phyloP scores from a whole-genome alignment of 2,329 filamentous ascomycete species.

The Fusarium longipes region DNA sequence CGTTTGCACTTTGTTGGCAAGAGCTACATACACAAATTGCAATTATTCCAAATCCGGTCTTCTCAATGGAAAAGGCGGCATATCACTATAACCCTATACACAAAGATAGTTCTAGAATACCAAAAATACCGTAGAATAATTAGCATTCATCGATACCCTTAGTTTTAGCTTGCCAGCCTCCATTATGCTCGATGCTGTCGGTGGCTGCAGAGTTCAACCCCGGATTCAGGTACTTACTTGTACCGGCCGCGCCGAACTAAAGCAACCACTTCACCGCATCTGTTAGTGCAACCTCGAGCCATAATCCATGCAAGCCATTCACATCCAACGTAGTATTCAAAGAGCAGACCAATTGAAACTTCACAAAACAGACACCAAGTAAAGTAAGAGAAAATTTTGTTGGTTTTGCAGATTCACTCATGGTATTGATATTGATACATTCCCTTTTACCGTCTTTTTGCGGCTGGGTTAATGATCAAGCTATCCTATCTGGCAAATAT shows the following conservation, averaged over 20 bases:
- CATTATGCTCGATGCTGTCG: conserved; percentile 5
- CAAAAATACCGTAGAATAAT: too few species aligned
- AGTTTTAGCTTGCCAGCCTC: conserved; percentile 7
- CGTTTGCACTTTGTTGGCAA: background rate
- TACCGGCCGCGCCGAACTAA: conserved; percentile 23
- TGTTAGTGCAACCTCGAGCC: background rate
- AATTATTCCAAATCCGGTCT: conserved; percentile 5
- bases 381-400: background rate
- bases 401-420: conserved; percentile 37
- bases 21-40: background rate
- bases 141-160: background rate
- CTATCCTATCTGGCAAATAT: conserved; percentile 34
- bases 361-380: background rate
- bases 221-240: conserved; percentile 27
- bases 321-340: background rate
- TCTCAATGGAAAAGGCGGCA: background rate
- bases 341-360: background rate
- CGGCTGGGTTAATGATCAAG: conserved; percentile 42
- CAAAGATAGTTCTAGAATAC: conserved; percentile 17
- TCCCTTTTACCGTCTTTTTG: conserved; percentile 25
- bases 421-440: conserved; percentile 4
- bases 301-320: background rate
- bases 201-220: conserved; percentile 31
- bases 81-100: background rate
- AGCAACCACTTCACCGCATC: conserved; percentile 31